Percentiles rank a stretch among this genome's conserved stretches.
Evolutionary conservation across 75 land plant genomes (phyloP).

Genomic region (Pinus albicaulis): DNA sequence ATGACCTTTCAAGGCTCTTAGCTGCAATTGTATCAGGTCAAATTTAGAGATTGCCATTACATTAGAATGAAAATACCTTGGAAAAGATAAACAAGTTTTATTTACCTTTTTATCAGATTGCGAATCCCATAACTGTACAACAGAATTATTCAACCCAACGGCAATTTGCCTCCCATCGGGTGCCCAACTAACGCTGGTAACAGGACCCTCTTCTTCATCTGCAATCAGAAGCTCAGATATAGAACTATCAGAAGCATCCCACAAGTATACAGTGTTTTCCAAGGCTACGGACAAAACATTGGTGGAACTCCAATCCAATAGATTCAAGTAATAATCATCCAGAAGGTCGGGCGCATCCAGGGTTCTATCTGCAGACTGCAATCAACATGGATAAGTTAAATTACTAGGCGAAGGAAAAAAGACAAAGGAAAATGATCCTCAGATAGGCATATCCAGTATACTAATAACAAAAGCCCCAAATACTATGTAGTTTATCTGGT

Average conservation of each 20-base stretch:
- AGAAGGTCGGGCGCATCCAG: no score
- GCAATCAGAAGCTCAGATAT: constrained; percentile 49
- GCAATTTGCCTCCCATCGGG: constrained; percentile 44
- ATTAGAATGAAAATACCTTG: not conserved
- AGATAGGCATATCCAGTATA: not conserved
- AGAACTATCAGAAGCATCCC: constrained; percentile 35
- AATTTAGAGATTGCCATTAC: constrained; percentile 20
- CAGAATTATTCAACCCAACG: constrained; percentile 46
- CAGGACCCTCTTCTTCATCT: constrained; percentile 68
- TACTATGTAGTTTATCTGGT: not conserved
- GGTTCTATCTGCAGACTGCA: no score
- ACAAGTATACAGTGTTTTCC: constrained; percentile 65
- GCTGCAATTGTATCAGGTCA: constrained; percentile 30
- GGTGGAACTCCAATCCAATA: constrained; percentile 81
- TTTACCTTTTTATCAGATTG: constrained; percentile 31
- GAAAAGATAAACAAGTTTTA: constrained; percentile 1
- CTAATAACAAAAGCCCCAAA: no score
- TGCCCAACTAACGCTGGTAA: constrained; percentile 30
- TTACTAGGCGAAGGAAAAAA: not conserved
- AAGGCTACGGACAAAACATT: constrained; percentile 77
- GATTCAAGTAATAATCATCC: no score
- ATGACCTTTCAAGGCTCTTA: constrained; percentile 13
- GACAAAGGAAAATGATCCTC: not conserved
- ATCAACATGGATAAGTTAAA: not conserved
- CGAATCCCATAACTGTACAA: constrained; percentile 33